Conservation (phyloP, 495 filamentous ascomycete genomes). For the Podospora anserina region DNA sequence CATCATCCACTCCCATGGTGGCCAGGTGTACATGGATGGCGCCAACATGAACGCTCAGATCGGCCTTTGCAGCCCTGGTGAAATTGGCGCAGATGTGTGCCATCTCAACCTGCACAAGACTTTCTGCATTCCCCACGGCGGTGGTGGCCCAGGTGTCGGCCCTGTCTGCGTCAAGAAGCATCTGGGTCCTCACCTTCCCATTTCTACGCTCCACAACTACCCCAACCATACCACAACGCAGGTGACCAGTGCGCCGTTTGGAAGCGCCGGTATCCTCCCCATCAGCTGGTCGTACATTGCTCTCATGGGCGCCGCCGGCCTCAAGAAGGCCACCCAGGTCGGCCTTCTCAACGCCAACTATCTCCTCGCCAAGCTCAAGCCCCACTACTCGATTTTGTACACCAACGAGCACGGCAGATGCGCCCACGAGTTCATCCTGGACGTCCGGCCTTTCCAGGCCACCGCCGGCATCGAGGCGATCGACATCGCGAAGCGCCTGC, state of each 20-base stretch:
- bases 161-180: slow-evolving; percentile 90
- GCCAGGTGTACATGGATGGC: slow-evolving; percentile 98
- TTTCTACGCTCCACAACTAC: slow-evolving; percentile 52
- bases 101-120: slow-evolving; percentile 99
- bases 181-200: slow-evolving; percentile 75
- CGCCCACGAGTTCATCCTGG: slow-evolving; percentile 98
- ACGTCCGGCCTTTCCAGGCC: slow-evolving; percentile 82
- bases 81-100: slow-evolving; percentile 97
- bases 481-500: slow-evolving; percentile 94
- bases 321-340: slow-evolving; percentile 93
- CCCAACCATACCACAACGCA: slow-evolving; percentile 33
- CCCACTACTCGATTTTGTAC: slow-evolving; percentile 88
- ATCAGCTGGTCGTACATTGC: slow-evolving; percentile 98
- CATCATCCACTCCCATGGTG: slow-evolving; percentile 82
- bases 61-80: slow-evolving; percentile 91
- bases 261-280: slow-evolving; percentile 88
- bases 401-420: slow-evolving; percentile 85
- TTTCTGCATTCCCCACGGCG: slow-evolving; percentile 98
- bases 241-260: slow-evolving; percentile 84
- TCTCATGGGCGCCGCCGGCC: slow-evolving; percentile 85
- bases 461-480: slow-evolving; percentile 86
- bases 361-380: slow-evolving; percentile 85
- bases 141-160: slow-evolving; percentile 91
- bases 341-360: slow-evolving; percentile 97
- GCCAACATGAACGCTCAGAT: slow-evolving; percentile 99